These are phyloP conservation scores for Setaria italica DNA, from an alignment of 202 grass and related monocot genomes.

Conservation along the genomic window DNA sequence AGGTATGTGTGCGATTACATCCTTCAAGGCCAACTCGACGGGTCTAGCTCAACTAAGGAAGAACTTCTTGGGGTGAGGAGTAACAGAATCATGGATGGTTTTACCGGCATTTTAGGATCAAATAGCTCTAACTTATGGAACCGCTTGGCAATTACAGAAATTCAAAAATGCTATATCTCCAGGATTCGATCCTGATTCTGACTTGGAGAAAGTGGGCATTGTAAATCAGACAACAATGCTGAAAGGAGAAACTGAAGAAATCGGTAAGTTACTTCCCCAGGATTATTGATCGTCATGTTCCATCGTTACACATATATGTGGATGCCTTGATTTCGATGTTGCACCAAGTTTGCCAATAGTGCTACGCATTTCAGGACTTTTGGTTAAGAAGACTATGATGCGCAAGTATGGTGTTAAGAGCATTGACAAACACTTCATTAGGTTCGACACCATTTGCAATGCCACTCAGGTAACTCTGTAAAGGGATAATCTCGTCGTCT, in stretches of 20 bases:
- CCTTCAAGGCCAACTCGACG: no score
- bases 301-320: no score
- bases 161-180: slow-evolving; percentile 83
- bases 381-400: neutral
- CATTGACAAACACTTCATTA: neutral
- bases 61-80: slow-evolving; percentile 67
- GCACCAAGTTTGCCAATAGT: neutral
- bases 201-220: slow-evolving; percentile 81
- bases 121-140: slow-evolving; percentile 22
- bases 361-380: no score
- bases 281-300: no score
- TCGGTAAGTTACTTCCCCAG: slow-evolving; percentile 48
- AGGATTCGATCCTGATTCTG: slow-evolving; percentile 93
- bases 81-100: slow-evolving; percentile 1
- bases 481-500: no score
- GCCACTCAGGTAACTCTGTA: neutral
- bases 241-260: slow-evolving; percentile 98
- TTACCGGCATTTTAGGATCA: slow-evolving; percentile 5
- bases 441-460: neutral
- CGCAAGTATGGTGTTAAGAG: neutral
- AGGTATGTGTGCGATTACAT: no score
- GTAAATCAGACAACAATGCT: slow-evolving; percentile 99
- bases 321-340: neutral
- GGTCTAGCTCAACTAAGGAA: no score
- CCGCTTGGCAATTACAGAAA: slow-evolving; percentile 61